phyloP scores from a whole-genome alignment of 768 basidiomycete genomes.

The Kwoniella botswanensis region DNA sequence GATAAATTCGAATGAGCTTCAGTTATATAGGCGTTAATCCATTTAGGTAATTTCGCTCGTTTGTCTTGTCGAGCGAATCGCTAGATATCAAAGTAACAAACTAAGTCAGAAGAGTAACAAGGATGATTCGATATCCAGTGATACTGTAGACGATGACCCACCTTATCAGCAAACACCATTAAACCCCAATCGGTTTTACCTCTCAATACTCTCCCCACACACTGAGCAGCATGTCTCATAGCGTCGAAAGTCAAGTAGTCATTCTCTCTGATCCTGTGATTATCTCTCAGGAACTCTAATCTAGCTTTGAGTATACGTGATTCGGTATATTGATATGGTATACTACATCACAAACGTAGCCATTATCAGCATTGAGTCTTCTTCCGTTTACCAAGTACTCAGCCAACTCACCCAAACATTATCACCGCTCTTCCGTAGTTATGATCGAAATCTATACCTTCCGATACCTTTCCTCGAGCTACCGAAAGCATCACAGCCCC shows the following conservation, averaged over 20 bases:
- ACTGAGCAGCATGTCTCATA: constrained; percentile 98
- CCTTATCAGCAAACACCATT: constrained; percentile 99
- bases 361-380: constrained; percentile 15
- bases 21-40: constrained; percentile 99
- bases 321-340: constrained; percentile 98
- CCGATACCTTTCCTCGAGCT: constrained; percentile 97
- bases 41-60: constrained; percentile 91
- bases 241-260: constrained; percentile 99
- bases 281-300: constrained; percentile 95
- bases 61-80: constrained; percentile 57
- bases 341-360: constrained; percentile 61
- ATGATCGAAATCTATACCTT: constrained; percentile 99
- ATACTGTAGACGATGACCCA: constrained; percentile 52
- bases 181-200: constrained; percentile 99
- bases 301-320: constrained; percentile 96
- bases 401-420: constrained; percentile 85
- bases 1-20: constrained; percentile 96
- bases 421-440: constrained; percentile 98
- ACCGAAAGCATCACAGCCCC: constrained; percentile 96
- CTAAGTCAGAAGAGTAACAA: background rate
- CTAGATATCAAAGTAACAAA: constrained; percentile 18
- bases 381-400: background rate
- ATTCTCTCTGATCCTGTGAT: constrained; percentile 96
- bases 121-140: too few relatives aligned
- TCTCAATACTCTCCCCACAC: constrained; percentile 93